Percentiles rank a stretch among this genome's conserved stretches.
Conservation (phyloP, 495 filamentous ascomycete genomes). For the Penicillium fimorum region DNA sequence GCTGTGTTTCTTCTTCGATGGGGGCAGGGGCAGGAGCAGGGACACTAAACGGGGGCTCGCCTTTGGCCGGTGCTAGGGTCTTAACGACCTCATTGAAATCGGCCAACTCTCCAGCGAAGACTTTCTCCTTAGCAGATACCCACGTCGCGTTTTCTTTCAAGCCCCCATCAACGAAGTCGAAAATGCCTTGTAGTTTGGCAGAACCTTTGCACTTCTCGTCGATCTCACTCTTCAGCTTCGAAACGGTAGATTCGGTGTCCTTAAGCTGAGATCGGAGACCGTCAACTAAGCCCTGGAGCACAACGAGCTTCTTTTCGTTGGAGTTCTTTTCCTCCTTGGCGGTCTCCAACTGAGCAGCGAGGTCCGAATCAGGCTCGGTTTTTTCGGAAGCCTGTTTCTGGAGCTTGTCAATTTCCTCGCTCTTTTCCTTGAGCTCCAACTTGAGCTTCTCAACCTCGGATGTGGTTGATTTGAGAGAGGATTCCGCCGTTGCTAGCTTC, state of each 20-base stretch:
- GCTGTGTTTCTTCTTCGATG: conserved; percentile 21
- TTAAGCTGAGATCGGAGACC: conserved; percentile 50
- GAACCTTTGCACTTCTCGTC: conserved; percentile 32
- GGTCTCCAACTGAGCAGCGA: conserved; percentile 35
- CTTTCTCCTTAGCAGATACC: conserved; percentile 35
- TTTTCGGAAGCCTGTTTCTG: conserved; percentile 44
- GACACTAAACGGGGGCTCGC: conserved; percentile 11
- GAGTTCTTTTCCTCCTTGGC: conserved; percentile 43
- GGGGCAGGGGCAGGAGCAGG: conserved; percentile 12
- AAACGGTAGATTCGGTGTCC: conserved; percentile 48
- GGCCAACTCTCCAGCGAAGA: conserved; percentile 30
- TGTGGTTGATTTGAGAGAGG: conserved; percentile 44
- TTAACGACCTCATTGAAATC: conserved; percentile 41
- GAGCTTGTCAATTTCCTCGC: conserved; percentile 51
- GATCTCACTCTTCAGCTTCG: conserved; percentile 41
- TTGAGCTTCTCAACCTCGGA: conserved; percentile 53
- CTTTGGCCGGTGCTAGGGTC: conserved; percentile 26
- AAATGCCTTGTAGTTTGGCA: conserved; percentile 32
- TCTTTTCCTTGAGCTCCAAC: conserved; percentile 53
- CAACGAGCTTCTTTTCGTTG: conserved; percentile 50
- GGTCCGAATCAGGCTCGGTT: conserved; percentile 34
- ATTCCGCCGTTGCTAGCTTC: conserved; percentile 44
- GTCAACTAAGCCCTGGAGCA: conserved; percentile 53
- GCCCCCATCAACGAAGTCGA: conserved; percentile 39
- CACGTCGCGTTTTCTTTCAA: conserved; percentile 37